Percentiles rank a stretch among this genome's conserved stretches.
Conservation (phyloP, 2,329 filamentous ascomycete species). For the Penicillium sp. region DNA sequence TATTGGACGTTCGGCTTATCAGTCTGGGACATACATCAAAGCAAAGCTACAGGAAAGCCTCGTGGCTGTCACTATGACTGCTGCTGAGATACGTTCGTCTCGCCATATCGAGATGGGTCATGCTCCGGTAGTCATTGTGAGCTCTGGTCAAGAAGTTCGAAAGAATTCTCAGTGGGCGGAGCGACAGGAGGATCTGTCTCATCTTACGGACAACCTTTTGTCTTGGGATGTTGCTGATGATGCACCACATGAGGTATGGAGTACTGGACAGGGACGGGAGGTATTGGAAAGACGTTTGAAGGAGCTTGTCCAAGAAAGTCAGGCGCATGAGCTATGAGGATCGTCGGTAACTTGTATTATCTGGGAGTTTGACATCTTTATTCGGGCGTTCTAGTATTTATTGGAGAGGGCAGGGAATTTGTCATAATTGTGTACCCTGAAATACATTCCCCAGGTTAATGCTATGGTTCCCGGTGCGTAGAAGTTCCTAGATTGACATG, state of each 20-base stretch:
- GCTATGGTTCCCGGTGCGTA: background rate
- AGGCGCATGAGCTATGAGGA: background rate
- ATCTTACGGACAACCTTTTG: conserved; percentile 73
- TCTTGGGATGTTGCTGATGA: conserved; percentile 83
- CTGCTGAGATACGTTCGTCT: conserved; percentile 75
- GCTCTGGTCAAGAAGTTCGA: conserved; percentile 70
- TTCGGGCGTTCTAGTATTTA: background rate
- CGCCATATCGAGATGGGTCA: conserved; percentile 74
- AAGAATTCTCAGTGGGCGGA: conserved; percentile 70
- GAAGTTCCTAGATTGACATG: background rate
- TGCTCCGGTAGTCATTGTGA: conserved; percentile 76
- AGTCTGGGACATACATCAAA: conserved; percentile 80
- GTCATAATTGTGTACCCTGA: background rate
- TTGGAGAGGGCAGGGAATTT: background rate
- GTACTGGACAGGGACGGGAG: conserved; percentile 66
- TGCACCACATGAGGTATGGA: conserved; percentile 86
- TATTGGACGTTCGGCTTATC: conserved; percentile 74
- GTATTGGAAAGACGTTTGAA: conserved; percentile 75
- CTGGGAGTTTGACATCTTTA: background rate
- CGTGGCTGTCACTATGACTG: conserved; percentile 78
- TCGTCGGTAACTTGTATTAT: background rate
- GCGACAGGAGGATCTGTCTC: conserved; percentile 80
- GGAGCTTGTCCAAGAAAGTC: conserved; percentile 56
- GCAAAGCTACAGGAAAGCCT: conserved; percentile 90
- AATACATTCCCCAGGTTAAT: background rate